phyloP scores from a whole-genome alignment of 1,284 basidiomycete genomes.

The Mycena citricolor region DNA sequence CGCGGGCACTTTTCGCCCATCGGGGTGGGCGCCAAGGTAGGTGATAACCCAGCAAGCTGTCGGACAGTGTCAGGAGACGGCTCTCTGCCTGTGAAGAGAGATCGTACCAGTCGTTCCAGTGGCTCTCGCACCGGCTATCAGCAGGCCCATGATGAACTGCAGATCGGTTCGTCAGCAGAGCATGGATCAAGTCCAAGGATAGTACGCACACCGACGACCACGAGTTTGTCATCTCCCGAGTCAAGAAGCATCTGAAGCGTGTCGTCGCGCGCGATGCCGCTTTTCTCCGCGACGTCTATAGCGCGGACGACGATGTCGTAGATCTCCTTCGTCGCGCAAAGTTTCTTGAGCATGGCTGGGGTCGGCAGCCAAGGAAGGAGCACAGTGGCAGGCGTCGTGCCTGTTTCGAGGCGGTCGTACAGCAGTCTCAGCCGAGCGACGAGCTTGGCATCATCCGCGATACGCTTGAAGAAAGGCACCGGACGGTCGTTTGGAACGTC shows the following conservation, averaged over 20 bases:
- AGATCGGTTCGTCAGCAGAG: conserved; percentile 20
- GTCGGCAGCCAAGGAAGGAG: not conserved
- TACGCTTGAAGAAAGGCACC: conserved; percentile 64
- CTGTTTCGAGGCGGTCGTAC: not conserved
- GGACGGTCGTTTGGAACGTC: conserved; percentile 68
- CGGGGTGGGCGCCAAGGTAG: conserved; percentile 28
- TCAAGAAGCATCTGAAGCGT: conserved; percentile 73
- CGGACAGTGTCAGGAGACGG: too few relatives aligned
- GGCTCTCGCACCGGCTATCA: conserved; percentile 72
- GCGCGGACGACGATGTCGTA: conserved; percentile 63
- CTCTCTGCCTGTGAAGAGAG: too few relatives aligned
- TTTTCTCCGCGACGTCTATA: conserved; percentile 52
- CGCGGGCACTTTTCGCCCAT: conserved; percentile 31
- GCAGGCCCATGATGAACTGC: conserved; percentile 76
- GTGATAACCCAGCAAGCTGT: conserved; percentile 34
- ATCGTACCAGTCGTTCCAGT: conserved; percentile 69
- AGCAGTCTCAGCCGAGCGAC: conserved; percentile 55
- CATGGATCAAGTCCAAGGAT: conserved; percentile 19
- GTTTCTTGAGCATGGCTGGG: conserved; percentile 53
- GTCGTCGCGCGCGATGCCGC: conserved; percentile 57
- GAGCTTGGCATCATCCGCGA: conserved; percentile 58
- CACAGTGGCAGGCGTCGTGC: not conserved
- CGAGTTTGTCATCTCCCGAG: conserved; percentile 59
- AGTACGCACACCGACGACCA: conserved; percentile 64
- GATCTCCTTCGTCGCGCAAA: conserved; percentile 69